phyloP scores from a whole-genome alignment of 2,329 filamentous ascomycete species.

The Fusarium veterinarium region DNA sequence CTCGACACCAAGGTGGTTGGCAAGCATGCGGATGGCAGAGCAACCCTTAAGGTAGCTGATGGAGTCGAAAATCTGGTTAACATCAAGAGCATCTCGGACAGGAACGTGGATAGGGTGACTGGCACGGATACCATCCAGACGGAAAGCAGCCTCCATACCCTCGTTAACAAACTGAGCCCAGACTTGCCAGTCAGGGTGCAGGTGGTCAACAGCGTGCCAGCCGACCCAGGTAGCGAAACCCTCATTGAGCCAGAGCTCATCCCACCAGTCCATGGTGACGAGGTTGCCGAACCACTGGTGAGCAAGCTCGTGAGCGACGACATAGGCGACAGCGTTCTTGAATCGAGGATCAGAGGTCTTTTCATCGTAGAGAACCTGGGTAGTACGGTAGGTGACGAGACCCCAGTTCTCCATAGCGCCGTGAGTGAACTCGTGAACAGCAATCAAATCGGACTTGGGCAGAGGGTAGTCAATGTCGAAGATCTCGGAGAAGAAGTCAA shows the following conservation, averaged over 20 bases:
- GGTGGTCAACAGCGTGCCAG: conserved; percentile 89
- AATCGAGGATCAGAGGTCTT: conserved; percentile 89
- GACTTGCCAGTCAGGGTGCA: conserved; percentile 97
- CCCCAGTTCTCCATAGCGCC: conserved; percentile 98
- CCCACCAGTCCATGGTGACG: conserved; percentile 98
- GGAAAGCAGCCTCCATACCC: conserved; percentile 90
- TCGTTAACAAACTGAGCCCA: conserved; percentile 98
- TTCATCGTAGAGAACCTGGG: conserved; percentile 95
- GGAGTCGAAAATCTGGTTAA: conserved; percentile 97
- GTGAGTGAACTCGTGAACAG: conserved; percentile 90
- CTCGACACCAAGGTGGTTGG: conserved; percentile 86
- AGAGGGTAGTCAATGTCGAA: conserved; percentile 94
- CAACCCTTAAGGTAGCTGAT: conserved; percentile 98
- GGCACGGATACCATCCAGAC: conserved; percentile 87
- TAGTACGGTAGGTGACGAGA: conserved; percentile 94
- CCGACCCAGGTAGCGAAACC: conserved; percentile 99
- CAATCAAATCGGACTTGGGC: conserved; percentile 90
- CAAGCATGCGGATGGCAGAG: conserved; percentile 96
- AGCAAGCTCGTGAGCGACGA: conserved; percentile 97
- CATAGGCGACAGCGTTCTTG: conserved; percentile 94
- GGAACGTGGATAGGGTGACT: conserved; percentile 97
- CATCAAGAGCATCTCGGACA: conserved; percentile 91
- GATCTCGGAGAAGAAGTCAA: conserved; percentile 96
- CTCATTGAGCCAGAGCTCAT: conserved; percentile 93
- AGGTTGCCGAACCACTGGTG: conserved; percentile 97